These are phyloP conservation scores for Colletotrichum musae DNA, from an alignment of 2,329 filamentous ascomycete species.

Conservation along the genomic window DNA sequence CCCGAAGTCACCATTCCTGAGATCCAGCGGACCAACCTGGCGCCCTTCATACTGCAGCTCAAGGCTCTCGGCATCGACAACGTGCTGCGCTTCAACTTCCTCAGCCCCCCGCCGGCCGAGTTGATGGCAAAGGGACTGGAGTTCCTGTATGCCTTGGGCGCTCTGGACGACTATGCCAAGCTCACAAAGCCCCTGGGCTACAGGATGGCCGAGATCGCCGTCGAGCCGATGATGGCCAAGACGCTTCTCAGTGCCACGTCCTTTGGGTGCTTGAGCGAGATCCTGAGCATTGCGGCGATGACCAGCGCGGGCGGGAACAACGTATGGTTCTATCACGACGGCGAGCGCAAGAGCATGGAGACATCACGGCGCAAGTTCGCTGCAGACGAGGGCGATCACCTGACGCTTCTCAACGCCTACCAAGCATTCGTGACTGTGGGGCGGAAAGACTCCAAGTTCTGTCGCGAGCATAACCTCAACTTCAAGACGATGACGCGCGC, in stretches of 20 bases:
- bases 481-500: slow-evolving; percentile 87
- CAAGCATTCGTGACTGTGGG: slow-evolving; percentile 88
- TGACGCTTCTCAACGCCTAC: slow-evolving; percentile 95
- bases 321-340: slow-evolving; percentile 86
- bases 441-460: slow-evolving; percentile 87
- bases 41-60: slow-evolving; percentile 88
- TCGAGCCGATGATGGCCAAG: slow-evolving; percentile 97
- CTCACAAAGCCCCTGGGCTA: slow-evolving; percentile 89
- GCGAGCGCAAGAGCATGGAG: slow-evolving; percentile 82
- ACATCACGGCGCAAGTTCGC: slow-evolving; percentile 85
- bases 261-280: slow-evolving; percentile 86
- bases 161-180: slow-evolving; percentile 90
- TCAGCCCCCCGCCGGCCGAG: slow-evolving; percentile 87
- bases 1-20: slow-evolving; percentile 85
- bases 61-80: slow-evolving; percentile 98
- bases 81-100: slow-evolving; percentile 89
- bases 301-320: slow-evolving; percentile 84
- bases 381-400: slow-evolving; percentile 92
- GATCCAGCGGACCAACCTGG: slow-evolving; percentile 92
- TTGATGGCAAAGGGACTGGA: slow-evolving; percentile 90
- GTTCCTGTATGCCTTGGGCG: slow-evolving; percentile 87
- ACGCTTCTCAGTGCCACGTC: slow-evolving; percentile 81
- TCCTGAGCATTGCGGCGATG: slow-evolving; percentile 95
- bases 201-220: slow-evolving; percentile 92
- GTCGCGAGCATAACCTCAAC: slow-evolving; percentile 88